Evolutionary conservation across 345 rosid genomes (phyloP), one percentile per base, ranked within the genome.

Genomic region (Noccaea caerulescens): DNA sequence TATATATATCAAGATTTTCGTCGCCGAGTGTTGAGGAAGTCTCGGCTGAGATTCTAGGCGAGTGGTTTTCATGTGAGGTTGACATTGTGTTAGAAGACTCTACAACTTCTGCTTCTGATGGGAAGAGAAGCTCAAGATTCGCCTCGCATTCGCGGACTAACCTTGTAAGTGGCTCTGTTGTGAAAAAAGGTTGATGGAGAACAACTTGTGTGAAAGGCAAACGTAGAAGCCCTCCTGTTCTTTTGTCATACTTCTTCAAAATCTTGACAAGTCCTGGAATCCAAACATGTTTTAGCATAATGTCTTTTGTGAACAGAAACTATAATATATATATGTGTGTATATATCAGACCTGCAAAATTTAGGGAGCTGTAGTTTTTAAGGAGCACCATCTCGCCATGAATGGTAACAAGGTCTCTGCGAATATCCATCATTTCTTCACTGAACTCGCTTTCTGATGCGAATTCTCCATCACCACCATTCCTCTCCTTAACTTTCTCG

Each of bases 321-420:
- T 42, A 7, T 9, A 14, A 33, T 0, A 6, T 23, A 18, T 7
- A 43, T 18, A 1, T 20, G 23, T 20, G 30, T 27, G 30, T 0
- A 7, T 25, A 18, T 7, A 44, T 12, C 3, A 11, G 76, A 90
- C 98, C 98, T 80, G 96, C 97, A 73, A 93, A 90, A 72, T 90
- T 93, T 5, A 93, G 81, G 72, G 98, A 87, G 78, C 96, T 89
- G 67, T 92, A 92, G 77, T 88, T 89, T 84, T 92, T 88, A 0
- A 92, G 84, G 62, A 92, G 98, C 65, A 92, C 96, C 98, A 92
- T 92, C 82, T 93, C 90, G 58, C 97, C 97, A 47, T 93, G 98
- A 70, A 93, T 90, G 46, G 84, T 87, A 23, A 93, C 98, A 43
- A 88, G 86, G 77, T 87, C 96, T 83, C 79, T 88, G 30, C 96